Evolutionary conservation across 2,329 filamentous ascomycete species (phyloP).

Genomic region (Gremmenia infestans): DNA sequence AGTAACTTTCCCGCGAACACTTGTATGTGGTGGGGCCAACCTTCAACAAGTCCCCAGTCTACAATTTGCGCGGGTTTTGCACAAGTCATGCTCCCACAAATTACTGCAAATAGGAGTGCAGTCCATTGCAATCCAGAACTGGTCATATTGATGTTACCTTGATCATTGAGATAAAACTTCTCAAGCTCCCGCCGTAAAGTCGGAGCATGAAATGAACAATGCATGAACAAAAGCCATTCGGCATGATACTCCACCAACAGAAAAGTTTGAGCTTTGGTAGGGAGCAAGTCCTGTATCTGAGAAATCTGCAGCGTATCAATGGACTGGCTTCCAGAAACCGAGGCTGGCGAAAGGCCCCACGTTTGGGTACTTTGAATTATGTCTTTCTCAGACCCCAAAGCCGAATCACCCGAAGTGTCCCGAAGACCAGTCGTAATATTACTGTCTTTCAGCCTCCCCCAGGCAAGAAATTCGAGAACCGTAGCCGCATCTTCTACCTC

Average conservation of each 20-base stretch:
- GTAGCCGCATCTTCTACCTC: slow-evolving; percentile 39
- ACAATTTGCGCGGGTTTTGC: slow-evolving; percentile 33
- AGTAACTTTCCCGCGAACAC: not conserved
- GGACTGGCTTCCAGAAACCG: slow-evolving; percentile 6
- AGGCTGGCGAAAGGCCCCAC: slow-evolving; percentile 13
- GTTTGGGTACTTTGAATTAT: slow-evolving; percentile 5
- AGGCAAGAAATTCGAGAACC: slow-evolving; percentile 44
- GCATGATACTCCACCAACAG: slow-evolving; percentile 15
- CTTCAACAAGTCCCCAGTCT: slow-evolving; percentile 40
- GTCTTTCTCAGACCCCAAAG: slow-evolving; percentile 15
- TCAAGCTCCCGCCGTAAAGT: slow-evolving; percentile 36
- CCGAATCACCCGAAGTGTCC: slow-evolving; percentile 6
- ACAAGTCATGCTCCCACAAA: slow-evolving; percentile 39
- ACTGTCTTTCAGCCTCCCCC: slow-evolving; percentile 41
- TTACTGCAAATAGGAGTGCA: slow-evolving; percentile 40
- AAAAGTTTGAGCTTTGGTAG: slow-evolving; percentile 12
- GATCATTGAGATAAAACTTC: slow-evolving; percentile 33
- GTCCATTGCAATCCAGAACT: slow-evolving; percentile 41
- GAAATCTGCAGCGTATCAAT: slow-evolving; percentile 11
- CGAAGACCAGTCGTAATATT: slow-evolving; percentile 20
- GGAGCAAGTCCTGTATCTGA: slow-evolving; percentile 18
- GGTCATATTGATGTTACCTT: slow-evolving; percentile 31
- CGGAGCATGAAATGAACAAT: slow-evolving; percentile 23
- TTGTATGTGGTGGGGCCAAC: not conserved
- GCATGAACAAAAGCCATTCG: slow-evolving; percentile 17